Evolutionary conservation across 495 filamentous ascomycete species (phyloP).

Genomic region (Trichoderma reesei): DNA sequence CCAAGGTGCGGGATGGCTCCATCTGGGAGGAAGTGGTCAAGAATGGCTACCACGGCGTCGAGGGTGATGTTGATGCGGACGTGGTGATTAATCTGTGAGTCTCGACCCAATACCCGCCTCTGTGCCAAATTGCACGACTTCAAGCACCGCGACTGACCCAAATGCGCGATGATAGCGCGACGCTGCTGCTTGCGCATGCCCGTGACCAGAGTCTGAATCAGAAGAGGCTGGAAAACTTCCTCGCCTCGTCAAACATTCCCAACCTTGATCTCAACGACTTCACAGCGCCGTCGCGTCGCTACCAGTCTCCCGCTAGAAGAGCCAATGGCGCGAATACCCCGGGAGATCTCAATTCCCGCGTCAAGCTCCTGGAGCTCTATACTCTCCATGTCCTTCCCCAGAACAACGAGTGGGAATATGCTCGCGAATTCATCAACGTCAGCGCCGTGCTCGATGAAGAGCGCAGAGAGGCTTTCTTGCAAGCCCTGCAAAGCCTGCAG

Average conservation of each 20-base stretch:
- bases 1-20: slow-evolving; percentile 72
- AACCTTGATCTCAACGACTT: slow-evolving; percentile 56
- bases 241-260: slow-evolving; percentile 63
- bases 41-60: slow-evolving; percentile 73
- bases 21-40: slow-evolving; percentile 89
- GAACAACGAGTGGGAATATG: slow-evolving; percentile 93
- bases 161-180: slow-evolving; percentile 48
- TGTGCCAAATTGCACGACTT: not conserved
- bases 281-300: slow-evolving; percentile 29
- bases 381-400: slow-evolving; percentile 83
- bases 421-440: slow-evolving; percentile 75
- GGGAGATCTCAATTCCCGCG: slow-evolving; percentile 60
- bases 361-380: slow-evolving; percentile 89
- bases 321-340: slow-evolving; percentile 63
- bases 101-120: not conserved
- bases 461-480: slow-evolving; percentile 72
- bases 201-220: slow-evolving; percentile 73
- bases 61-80: slow-evolving; percentile 87
- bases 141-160: slow-evolving; percentile 12
- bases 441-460: slow-evolving; percentile 86
- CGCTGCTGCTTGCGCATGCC: slow-evolving; percentile 79
- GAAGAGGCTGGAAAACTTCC: slow-evolving; percentile 78
- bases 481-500: slow-evolving; percentile 61
- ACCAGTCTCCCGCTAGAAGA: slow-evolving; percentile 28
- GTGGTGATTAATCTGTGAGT: slow-evolving; percentile 86